Conservation (phyloP, 352 stramenopile genomes). For the Phytophthora foliorum region DNA sequence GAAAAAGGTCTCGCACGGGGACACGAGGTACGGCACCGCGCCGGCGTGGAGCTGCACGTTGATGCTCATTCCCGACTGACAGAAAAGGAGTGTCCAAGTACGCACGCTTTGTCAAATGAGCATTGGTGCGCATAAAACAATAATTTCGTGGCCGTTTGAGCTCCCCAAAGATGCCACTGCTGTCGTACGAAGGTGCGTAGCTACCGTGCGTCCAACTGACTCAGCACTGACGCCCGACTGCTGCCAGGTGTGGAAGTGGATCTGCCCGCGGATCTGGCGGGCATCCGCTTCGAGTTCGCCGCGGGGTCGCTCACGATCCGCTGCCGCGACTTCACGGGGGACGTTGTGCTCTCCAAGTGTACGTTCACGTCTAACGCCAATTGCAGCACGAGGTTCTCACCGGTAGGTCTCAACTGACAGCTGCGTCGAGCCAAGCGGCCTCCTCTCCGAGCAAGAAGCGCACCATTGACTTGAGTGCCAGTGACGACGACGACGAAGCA, state of each 20-base stretch:
- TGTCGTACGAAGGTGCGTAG: slow-evolving; percentile 75
- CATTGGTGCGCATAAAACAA: neutral
- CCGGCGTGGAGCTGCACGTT: slow-evolving; percentile 78
- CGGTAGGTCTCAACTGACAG: neutral
- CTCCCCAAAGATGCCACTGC: slow-evolving; percentile 57
- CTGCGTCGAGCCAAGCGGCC: slow-evolving; percentile 6
- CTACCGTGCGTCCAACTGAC: neutral
- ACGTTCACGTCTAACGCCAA: slow-evolving; percentile 5
- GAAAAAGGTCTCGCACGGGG: slow-evolving; percentile 84
- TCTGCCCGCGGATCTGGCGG: slow-evolving; percentile 63
- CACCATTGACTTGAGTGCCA: slow-evolving; percentile 48
- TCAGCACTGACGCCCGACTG: slow-evolving; percentile 3
- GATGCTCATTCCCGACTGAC: slow-evolving; percentile 64
- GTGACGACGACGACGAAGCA: slow-evolving; percentile 48
- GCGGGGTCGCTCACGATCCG: slow-evolving; percentile 71
- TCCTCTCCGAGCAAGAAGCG: slow-evolving; percentile 59
- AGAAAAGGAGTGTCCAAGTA: neutral
- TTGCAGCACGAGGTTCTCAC: neutral
- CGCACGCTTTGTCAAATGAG: slow-evolving; percentile 6
- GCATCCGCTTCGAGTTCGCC: slow-evolving; percentile 75
- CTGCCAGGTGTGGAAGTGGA: slow-evolving; percentile 74
- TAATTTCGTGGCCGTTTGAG: neutral
- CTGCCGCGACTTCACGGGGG: slow-evolving; percentile 78
- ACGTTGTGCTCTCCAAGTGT: slow-evolving; percentile 73
- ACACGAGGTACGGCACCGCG: slow-evolving; percentile 77